phyloP scores from a whole-genome alignment of 176 grass and related monocot species.

The Aegilops longissima region DNA sequence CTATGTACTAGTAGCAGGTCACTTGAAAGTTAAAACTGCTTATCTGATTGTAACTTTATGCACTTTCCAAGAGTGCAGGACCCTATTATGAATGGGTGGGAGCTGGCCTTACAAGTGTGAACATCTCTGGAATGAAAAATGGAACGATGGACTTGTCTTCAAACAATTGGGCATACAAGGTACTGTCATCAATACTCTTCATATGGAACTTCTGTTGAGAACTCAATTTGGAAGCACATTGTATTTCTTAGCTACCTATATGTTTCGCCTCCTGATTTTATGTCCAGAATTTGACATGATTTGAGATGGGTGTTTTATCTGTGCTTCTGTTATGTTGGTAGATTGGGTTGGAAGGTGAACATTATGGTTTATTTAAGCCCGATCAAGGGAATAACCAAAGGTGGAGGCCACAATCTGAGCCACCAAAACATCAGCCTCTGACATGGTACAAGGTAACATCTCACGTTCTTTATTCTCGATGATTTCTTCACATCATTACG shows the following conservation, averaged over 20 bases:
- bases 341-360: conserved; percentile 94
- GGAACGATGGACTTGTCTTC: conserved; percentile 59
- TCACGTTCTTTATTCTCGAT: conserved; percentile 8
- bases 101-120: conserved; percentile 76
- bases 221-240: neutral
- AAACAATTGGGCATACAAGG: conserved; percentile 79
- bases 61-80: conserved; percentile 75
- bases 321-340: conserved; percentile 36
- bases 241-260: too few species aligned
- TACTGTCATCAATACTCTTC: conserved; percentile 26
- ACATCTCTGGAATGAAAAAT: conserved; percentile 60
- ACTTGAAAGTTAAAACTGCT: neutral
- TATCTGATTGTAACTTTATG: conserved; percentile 24
- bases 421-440: conserved; percentile 78
- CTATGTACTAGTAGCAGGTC: neutral
- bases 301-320: conserved; percentile 10
- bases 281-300: conserved; percentile 7
- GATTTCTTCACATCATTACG: conserved; percentile 9
- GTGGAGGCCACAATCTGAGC: conserved; percentile 62
- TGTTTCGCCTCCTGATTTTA: conserved; percentile 10
- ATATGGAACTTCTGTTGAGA: neutral
- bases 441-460: conserved; percentile 95
- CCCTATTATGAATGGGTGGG: conserved; percentile 85
- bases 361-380: conserved; percentile 63
- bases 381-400: conserved; percentile 38